phyloP scores from a whole-genome alignment of 257 asterid species.

The Ligustrum vulgare region DNA sequence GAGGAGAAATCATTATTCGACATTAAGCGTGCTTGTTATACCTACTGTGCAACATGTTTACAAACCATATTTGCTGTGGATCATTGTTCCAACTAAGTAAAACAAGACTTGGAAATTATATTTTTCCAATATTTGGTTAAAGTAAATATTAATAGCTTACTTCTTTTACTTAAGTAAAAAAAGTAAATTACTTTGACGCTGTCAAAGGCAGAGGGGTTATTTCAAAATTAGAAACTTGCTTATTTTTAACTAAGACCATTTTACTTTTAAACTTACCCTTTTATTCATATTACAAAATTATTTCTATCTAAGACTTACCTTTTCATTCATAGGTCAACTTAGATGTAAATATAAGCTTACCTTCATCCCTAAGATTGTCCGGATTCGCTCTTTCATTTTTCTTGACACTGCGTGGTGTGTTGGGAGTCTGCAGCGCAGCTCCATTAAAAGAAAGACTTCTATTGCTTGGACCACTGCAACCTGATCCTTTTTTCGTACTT shows the following conservation, averaged over 20 bases:
- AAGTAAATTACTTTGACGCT: background rate
- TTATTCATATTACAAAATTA: background rate
- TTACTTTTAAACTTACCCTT: background rate
- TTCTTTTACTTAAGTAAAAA: too few species aligned
- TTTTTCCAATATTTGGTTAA: background rate
- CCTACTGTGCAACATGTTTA: background rate
- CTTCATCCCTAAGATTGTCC: conserved; percentile 49
- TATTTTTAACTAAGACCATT: background rate
- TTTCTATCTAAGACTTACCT: background rate
- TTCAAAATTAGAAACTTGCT: background rate
- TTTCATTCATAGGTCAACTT: background rate
- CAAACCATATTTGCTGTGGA: background rate
- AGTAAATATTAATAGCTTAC: background rate
- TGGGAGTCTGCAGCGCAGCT: conserved; percentile 47
- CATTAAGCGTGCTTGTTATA: background rate
- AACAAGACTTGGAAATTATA: background rate
- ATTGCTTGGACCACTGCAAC: conserved; percentile 49
- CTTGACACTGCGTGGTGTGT: conserved; percentile 43
- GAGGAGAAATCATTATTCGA: too few species aligned
- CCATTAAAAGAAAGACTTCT: conserved; percentile 63
- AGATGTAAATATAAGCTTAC: conserved; percentile 8
- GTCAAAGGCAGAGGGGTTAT: background rate
- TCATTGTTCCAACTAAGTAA: background rate
- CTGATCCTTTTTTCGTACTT: conserved; percentile 51
- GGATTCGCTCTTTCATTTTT: conserved; percentile 37